Conservation (phyloP, 192 early-diverging fungal species). For the Backusella macrospora region DNA sequence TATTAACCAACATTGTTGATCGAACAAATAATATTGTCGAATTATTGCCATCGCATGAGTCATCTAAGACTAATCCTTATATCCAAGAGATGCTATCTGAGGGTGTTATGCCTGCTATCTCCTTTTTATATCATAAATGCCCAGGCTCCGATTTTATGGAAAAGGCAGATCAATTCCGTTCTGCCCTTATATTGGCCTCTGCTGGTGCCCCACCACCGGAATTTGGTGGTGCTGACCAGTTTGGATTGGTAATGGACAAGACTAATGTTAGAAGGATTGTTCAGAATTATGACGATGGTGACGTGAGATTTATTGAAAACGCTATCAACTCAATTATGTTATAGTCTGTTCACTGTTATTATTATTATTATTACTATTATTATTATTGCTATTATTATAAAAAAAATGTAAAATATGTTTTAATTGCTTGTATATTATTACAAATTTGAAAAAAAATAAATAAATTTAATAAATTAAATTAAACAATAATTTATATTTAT, state of each 20-base stretch:
- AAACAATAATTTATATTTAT: background rate
- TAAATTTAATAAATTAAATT: too few relatives aligned
- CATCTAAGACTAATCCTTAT: background rate
- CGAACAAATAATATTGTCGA: constrained; percentile 8
- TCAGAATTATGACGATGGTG: constrained; percentile 14
- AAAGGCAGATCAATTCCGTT: background rate
- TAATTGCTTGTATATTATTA: too few relatives aligned
- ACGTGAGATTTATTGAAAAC: constrained; percentile 11
- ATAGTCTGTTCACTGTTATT: background rate
- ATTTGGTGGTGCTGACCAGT: background rate
- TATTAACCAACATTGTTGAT: background rate
- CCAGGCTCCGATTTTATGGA: background rate
- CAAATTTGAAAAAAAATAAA: too few relatives aligned
- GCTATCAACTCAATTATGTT: constrained; percentile 4
- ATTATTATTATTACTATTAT: background rate
- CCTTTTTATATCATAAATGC: background rate
- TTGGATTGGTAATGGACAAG: background rate
- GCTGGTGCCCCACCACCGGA: background rate
- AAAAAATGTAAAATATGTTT: too few relatives aligned
- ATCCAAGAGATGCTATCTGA: constrained; percentile 8
- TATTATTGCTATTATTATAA: too few relatives aligned
- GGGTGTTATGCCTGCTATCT: constrained; percentile 8
- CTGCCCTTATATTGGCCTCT: background rate
- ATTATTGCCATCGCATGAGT: background rate
- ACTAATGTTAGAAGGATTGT: constrained; percentile 16